Conservation (phyloP, 345 rosid genomes). For the Eucalyptus regnans region DNA sequence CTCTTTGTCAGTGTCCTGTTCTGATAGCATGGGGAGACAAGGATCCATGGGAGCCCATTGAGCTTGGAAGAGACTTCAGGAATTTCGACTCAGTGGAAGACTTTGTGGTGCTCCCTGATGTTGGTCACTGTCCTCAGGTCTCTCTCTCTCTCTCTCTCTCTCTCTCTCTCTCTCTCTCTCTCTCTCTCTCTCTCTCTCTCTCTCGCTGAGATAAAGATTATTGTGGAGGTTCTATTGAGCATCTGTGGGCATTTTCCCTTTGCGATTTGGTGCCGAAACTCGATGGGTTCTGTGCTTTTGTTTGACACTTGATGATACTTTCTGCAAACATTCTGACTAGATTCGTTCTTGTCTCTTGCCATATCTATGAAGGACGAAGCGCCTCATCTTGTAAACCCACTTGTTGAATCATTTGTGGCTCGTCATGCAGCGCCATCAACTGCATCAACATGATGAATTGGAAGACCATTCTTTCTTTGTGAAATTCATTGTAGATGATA, state of each 20-base stretch:
- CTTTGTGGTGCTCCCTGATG: constrained; percentile 57
- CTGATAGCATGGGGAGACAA: constrained; percentile 90
- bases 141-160: not conserved
- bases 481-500: not conserved
- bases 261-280: not conserved
- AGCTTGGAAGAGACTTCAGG: constrained; percentile 58
- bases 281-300: not conserved
- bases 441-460: not conserved
- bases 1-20: constrained; percentile 59
- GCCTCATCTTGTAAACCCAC: constrained; percentile 80
- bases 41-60: constrained; percentile 93
- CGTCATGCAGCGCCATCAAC: constrained; percentile 26
- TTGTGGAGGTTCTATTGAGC: not conserved
- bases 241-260: not conserved
- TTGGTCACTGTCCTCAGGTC: constrained; percentile 97
- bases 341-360: not conserved
- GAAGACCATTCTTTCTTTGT: not conserved
- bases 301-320: not conserved
- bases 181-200: not conserved
- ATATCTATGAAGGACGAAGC: constrained; percentile 49
- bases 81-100: constrained; percentile 63
- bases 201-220: not conserved
- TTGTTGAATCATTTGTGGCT: constrained; percentile 64
- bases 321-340: not conserved
- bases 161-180: not conserved